Evolutionary conservation across 2,329 filamentous ascomycete genomes (phyloP), one percentile per base, ranked within the genome.

Genomic region (Aspergillus calidoustus): DNA sequence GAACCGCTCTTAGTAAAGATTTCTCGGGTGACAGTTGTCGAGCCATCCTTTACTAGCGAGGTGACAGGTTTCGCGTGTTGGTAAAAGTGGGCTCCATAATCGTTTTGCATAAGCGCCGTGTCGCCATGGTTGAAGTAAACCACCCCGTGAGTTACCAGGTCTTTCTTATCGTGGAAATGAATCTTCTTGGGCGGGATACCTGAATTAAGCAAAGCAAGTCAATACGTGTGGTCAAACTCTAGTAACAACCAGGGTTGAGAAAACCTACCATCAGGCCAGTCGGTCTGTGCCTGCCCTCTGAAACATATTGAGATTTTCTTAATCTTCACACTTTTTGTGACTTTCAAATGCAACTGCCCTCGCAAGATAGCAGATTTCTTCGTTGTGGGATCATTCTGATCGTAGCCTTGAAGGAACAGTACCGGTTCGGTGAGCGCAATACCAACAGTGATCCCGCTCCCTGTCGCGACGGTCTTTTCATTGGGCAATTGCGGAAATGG

Each of bases 321-420:
- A 68, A 99, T 89, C 79, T 99, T 99, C 51, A 93, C 88, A 66
- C 91, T 91, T 74, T 98, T 98, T 50, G 91, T 89, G 13, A 98
- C 86, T 62, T 89, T 89, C 44, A 99, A 76, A 70, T 91, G 89
- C 59, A 99, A 78, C 67, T 89, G 93, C 19, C 95, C 95, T 59
- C 95, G 86, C 15, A 99, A 83, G 73, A 99, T 89, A 1, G 93
- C 91, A 7, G 92, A 94, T 57, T 85, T 90, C 54, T 87, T 84
- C 2, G 85, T 83, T 11, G 87, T 84, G 3, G 77, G 73, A 47
- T 82, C 80, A 65, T 78, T 78, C 8, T 79, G 76, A 64, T 83
- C 81, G 63, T 81, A 81, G 2, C 80, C 80, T 58, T 81, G 79
- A n/a, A 83, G 73, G 61, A 79, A 83, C 13, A 83, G 70, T 0